Base-by-base conservation (phyloP, 257 asterid species). In the Penstemon barbatus region DNA sequence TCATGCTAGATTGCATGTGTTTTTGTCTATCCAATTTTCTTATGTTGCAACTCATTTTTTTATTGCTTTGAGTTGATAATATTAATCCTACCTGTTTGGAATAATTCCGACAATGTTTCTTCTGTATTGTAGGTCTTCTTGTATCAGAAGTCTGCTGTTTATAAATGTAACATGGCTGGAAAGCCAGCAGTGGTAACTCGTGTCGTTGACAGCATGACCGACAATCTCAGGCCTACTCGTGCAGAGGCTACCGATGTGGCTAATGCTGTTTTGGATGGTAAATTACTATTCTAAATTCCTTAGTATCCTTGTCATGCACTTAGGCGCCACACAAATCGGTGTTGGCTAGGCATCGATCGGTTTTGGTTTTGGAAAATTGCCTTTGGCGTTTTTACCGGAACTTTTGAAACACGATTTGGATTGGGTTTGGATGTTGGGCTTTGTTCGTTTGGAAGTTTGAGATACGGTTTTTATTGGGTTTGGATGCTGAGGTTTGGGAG, bases 191-290 rank as follows among this genome's bases (percentile, higher is more conserved):
- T 89, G 68, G 91, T 91, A 9, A 91, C 97, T 48, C 97, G 97
- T 59, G 97, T 91, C 74, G 97, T 91, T 52, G 97, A 91, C 77
- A 91, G 97, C 51, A 91, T 91, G 97, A 91, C 96, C 10, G 95
- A 91, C 88, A 91, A 91, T 81, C 79, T 89, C 53, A 84, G 97
- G 79, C 97, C 97, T 58, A 91, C 97, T 59, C 97, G 97, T 75
- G 97, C 97, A 61, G 97, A 91, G 82, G 97, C 97, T 68, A 91
- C 97, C 70, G 97, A 91, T 89, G 95, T 91, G 5, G 97, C 97
- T 48, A 91, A 91, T 78, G 96, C 96, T 75, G 97, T 89, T 61
- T 83, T 91, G 85, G 97, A 91, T 81, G 97, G 97, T 88, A 69
- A 77, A 74, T 68, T 44, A 52, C 63, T 18, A 40, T 49, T 57